Evolutionary conservation across 2,329 filamentous ascomycete genomes (phyloP).

Genomic region (Talaromyces verruculosus): DNA sequence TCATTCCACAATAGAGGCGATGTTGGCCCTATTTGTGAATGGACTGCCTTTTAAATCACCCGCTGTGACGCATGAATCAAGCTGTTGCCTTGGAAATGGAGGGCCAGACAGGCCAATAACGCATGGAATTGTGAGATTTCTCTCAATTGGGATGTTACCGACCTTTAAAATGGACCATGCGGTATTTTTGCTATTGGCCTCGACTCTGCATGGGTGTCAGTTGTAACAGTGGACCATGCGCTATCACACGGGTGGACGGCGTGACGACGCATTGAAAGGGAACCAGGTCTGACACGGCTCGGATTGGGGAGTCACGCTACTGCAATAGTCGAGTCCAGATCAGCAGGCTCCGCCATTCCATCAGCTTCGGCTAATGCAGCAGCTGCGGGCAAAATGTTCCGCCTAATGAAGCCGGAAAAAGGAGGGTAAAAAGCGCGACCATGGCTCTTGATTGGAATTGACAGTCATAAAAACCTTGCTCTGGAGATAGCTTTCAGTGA

Average conservation of each 20-base stretch:
- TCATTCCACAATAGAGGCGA: neutral
- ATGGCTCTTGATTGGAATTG: neutral
- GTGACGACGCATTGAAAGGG: neutral
- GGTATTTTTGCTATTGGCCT: constrained; percentile 1
- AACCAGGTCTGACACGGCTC: neutral
- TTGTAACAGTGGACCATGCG: neutral
- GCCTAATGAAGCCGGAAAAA: neutral
- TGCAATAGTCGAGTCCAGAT: neutral
- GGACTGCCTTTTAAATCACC: neutral
- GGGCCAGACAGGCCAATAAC: neutral
- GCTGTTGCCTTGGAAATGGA: neutral
- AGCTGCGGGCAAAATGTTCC: neutral
- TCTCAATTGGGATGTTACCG: neutral
- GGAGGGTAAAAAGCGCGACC: neutral
- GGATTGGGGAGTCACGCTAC: neutral
- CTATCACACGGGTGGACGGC: neutral
- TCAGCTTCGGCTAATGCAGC: neutral
- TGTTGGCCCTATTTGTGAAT: neutral
- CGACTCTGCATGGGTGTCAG: neutral
- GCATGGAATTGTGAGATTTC: neutral
- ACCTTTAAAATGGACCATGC: neutral
- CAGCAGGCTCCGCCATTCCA: neutral
- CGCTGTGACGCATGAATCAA: neutral
- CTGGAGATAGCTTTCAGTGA: neutral
- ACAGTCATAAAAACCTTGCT: neutral